Conservation (phyloP, 495 filamentous ascomycete genomes). For the Neurospora africana region DNA sequence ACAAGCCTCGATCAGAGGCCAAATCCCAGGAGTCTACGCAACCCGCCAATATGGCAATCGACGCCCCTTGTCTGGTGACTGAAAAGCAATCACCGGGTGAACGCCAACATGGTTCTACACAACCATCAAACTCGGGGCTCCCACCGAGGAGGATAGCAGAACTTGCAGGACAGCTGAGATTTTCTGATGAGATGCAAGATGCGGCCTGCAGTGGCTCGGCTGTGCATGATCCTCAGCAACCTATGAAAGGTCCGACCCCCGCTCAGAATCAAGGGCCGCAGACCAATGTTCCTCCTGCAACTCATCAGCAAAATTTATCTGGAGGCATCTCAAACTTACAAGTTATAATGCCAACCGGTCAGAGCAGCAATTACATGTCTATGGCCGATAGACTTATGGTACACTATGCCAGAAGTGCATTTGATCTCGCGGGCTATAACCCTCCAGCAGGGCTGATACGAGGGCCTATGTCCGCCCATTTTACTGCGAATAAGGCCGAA, state of each 20-base stretch:
- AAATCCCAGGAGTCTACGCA: neutral
- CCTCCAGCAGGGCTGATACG: neutral
- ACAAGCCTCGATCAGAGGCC: neutral
- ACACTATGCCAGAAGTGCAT: neutral
- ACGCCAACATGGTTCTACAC: neutral
- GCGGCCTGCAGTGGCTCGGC: neutral
- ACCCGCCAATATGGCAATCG: neutral
- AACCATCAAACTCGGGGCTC: neutral
- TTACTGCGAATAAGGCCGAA: neutral
- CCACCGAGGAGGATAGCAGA: neutral
- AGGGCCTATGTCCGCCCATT: neutral
- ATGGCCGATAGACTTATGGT: neutral
- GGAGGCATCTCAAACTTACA: neutral
- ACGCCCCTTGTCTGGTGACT: neutral
- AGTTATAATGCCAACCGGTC: neutral
- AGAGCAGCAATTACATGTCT: neutral
- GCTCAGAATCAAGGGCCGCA: neutral
- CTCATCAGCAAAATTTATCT: neutral
- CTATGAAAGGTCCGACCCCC: neutral
- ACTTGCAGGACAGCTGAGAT: neutral
- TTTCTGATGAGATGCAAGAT: neutral
- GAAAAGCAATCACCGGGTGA: neutral
- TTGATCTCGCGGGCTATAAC: neutral
- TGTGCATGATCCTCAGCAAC: neutral
- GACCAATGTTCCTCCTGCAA: neutral